Evolutionary conservation across 345 rosid genomes (phyloP).

Genomic region (Gossypium ekmanianum): DNA sequence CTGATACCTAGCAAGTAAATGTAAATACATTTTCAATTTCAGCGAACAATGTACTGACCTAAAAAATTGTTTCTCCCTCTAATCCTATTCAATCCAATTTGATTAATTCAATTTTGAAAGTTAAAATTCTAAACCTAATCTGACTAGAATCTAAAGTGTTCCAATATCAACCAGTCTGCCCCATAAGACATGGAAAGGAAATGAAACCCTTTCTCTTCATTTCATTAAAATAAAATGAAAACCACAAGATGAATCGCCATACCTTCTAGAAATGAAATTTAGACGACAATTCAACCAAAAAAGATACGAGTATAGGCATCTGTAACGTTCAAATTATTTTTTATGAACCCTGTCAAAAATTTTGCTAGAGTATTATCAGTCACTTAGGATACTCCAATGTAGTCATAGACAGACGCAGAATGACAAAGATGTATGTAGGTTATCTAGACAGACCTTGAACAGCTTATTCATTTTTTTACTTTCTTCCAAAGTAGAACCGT

Average conservation of each 20-base stretch:
- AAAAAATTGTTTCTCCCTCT: too few relatives aligned
- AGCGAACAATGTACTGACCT: too few relatives aligned
- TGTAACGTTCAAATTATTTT: constrained; percentile 6
- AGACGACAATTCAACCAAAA: neutral
- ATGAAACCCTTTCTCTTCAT: neutral
- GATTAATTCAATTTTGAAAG: too few relatives aligned
- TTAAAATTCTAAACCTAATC: too few relatives aligned
- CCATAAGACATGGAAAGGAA: neutral
- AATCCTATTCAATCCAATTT: too few relatives aligned
- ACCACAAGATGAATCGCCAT: neutral
- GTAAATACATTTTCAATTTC: too few relatives aligned
- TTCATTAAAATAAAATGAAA: neutral
- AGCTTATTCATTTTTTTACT: neutral
- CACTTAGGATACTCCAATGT: neutral
- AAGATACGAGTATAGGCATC: neutral
- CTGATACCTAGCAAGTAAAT: too few relatives aligned
- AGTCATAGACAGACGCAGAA: neutral
- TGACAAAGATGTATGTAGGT: neutral
- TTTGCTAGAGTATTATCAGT: neutral
- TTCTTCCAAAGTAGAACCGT: neutral
- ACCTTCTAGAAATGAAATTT: neutral
- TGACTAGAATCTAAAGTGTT: too few relatives aligned
- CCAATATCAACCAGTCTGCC: too few relatives aligned
- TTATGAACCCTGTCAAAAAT: constrained; percentile 10
- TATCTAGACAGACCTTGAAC: neutral